Evolutionary conservation across 352 stramenopile species (phyloP), one percentile per base, ranked within the genome.

Genomic region (Pythium aristosporum): DNA sequence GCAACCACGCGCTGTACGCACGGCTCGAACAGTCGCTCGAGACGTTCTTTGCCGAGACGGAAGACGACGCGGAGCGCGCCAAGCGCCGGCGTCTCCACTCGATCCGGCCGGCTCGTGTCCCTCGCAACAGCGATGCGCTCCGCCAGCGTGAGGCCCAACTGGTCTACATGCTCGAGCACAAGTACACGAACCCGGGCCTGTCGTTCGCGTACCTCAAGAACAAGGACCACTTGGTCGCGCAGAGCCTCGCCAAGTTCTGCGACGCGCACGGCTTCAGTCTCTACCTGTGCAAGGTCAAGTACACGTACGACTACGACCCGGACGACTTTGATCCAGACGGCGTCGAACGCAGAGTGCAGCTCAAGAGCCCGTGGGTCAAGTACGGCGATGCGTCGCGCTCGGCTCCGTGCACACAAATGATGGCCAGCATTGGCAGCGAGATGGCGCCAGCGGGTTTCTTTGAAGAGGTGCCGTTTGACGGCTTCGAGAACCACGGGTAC

Each of bases 141-240:
- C 13, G 23, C 1, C 32, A 57, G 12, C 36, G 52, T 16, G 21
- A 60, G 15, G 21, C 39, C 32, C 46, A 70, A 11, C 44, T 70
- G 16, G 63, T 65, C 30, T 70, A 70, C 42, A 23, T 70, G 34
- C 57, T 70, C 15, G 56, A 65, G 52, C 63, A 70, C 42, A 46
- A 70, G 28, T 65, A 70, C 57, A 53, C 63, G 12, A 39, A 70
- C n/a, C 44, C 39, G n/a, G 51, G 56, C 1, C 30, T 70, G 20
- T 54, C 39, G 21, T 65, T 61, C n/a, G 32, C 42, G 12, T 62
- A 58, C 25, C 49, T 70, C 51, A 70, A 70, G 57, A 63, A 59
- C 42, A 56, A 61, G 15, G 57, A 66, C 46, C 42, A 46, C 16
- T 6, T 47, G 16, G 30, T 70, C 12, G 57, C 63, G 7, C 23